These are phyloP conservation scores for Capsicum baccatum DNA, from an alignment of 257 asterid species.

Conservation along the genomic window DNA sequence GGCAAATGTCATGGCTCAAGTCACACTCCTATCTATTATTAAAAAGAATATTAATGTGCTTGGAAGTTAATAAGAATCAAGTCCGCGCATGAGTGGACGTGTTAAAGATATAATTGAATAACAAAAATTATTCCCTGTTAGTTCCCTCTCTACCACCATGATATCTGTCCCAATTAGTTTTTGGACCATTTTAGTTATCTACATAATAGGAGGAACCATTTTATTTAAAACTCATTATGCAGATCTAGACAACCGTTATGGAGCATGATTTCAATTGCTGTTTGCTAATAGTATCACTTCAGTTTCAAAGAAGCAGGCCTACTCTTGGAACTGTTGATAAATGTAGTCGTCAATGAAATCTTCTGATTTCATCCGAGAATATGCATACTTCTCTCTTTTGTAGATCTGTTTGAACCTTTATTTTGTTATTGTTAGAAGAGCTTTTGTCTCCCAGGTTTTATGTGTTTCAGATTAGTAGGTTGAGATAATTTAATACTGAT, in stretches of 20 bases:
- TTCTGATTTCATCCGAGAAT: neutral
- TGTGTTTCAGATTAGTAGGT: constrained; percentile 7
- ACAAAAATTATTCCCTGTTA: neutral
- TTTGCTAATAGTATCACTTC: constrained; percentile 1
- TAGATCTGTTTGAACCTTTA: neutral
- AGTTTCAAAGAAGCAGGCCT: neutral
- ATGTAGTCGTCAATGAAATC: neutral
- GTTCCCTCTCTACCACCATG: neutral
- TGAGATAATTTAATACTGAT: neutral
- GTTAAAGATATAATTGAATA: neutral
- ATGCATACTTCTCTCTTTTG: neutral
- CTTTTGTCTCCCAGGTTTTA: constrained; percentile 12
- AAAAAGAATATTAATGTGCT: neutral
- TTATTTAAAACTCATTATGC: neutral
- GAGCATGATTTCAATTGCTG: neutral
- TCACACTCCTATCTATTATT: neutral
- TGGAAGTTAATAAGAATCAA: neutral
- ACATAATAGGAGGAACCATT: neutral
- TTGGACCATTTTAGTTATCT: constrained; percentile 1
- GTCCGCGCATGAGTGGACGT: neutral
- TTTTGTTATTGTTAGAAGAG: neutral
- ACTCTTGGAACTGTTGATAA: neutral
- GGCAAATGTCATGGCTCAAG: neutral
- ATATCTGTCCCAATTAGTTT: neutral
- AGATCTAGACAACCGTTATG: neutral